Percentiles rank a stretch among this genome's conserved stretches.
phyloP scores from a whole-genome alignment of 768 basidiomycete genomes.

The Pholiota molesta region DNA sequence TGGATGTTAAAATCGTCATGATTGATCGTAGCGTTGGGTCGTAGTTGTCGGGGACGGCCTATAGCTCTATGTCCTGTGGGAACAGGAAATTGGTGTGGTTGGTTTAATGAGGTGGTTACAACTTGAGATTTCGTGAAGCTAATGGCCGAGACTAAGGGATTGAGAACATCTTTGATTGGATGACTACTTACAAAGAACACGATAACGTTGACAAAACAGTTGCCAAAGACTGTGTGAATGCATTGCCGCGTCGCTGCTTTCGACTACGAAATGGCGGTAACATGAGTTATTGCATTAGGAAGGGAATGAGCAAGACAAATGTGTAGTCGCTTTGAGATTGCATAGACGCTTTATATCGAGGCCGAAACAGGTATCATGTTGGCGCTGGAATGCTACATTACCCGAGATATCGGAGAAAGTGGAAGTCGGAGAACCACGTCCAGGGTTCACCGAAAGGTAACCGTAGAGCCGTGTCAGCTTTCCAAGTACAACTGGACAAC shows the following conservation, averaged over 20 bases:
- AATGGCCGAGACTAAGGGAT: background rate
- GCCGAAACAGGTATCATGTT: constrained; percentile 6
- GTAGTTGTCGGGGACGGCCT: constrained; percentile 39
- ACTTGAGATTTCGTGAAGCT: constrained; percentile 8
- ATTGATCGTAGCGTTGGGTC: constrained; percentile 26
- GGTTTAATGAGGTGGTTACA: background rate
- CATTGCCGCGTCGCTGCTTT: constrained; percentile 42
- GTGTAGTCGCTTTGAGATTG: background rate
- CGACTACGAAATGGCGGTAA: constrained; percentile 40
- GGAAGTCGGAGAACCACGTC: constrained; percentile 17
- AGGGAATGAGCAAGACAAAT: constrained; percentile 21
- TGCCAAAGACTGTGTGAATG: constrained; percentile 52
- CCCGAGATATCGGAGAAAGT: constrained; percentile 23
- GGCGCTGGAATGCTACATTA: constrained; percentile 20
- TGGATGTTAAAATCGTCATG: constrained; percentile 32
- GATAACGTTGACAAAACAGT: constrained; percentile 41
- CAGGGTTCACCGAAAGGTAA: constrained; percentile 23
- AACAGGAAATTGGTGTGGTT: constrained; percentile 1
- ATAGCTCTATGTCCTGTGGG: constrained; percentile 26
- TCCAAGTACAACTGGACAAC: constrained; percentile 10
- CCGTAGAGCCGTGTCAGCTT: constrained; percentile 20
- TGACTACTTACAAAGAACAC: constrained; percentile 27
- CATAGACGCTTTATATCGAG: constrained; percentile 15
- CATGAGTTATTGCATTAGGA: constrained; percentile 26
- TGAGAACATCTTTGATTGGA: background rate